Percentiles rank a stretch among this genome's conserved stretches.
Evolutionary conservation across 768 basidiomycete genomes (phyloP).

Genomic region (Rhizopogon sp.): DNA sequence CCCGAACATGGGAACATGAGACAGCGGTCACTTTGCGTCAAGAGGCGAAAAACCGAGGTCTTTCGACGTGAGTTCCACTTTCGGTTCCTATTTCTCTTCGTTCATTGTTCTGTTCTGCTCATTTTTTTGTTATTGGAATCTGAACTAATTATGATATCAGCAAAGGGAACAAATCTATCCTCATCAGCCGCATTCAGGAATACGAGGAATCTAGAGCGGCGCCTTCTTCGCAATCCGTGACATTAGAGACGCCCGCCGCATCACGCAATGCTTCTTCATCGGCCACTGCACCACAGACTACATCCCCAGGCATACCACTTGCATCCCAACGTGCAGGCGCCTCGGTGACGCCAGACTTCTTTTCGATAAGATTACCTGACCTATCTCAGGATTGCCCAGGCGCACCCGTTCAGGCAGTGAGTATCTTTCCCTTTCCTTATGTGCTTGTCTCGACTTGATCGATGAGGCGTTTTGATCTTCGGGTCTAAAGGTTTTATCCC

Average conservation of each 20-base stretch:
- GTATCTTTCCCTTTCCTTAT: constrained; percentile 17
- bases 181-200: constrained; percentile 51
- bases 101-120: background rate
- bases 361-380: constrained; percentile 56
- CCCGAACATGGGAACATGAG: constrained; percentile 51
- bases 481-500: background rate
- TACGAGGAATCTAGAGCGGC: constrained; percentile 33
- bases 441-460: background rate
- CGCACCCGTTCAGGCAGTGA: constrained; percentile 53
- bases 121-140: constrained; percentile 2
- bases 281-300: constrained; percentile 19
- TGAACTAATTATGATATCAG: constrained; percentile 27
- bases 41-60: constrained; percentile 51
- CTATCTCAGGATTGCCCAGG: constrained; percentile 38
- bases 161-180: constrained; percentile 52
- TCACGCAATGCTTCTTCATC: constrained; percentile 24
- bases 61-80: constrained; percentile 42
- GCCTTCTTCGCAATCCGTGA: constrained; percentile 14
- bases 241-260: constrained; percentile 13
- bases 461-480: background rate
- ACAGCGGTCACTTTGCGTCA: constrained; percentile 44
- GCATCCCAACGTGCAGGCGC: constrained; percentile 16
- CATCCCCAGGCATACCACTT: constrained; percentile 40
- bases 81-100: background rate
- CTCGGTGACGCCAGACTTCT: constrained; percentile 26